Percentiles rank a stretch among this genome's conserved stretches.
These are phyloP conservation scores for Eucalyptus pauciflora DNA, from an alignment of 345 rosid species.

Conservation along the genomic window DNA sequence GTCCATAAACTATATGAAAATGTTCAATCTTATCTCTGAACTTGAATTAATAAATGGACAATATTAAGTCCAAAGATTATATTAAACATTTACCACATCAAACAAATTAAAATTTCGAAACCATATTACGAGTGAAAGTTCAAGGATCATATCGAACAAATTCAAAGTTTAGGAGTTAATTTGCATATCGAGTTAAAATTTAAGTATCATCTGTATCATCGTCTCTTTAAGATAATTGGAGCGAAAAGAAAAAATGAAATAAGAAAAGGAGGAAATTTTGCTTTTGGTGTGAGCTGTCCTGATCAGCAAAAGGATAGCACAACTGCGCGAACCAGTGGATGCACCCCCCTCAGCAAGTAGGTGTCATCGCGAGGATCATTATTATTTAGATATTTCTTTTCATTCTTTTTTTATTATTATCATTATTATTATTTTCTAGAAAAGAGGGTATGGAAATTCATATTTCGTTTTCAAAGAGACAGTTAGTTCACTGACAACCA, in stretches of 20 bases:
- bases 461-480: not conserved
- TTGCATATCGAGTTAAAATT: too few relatives aligned
- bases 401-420: not conserved
- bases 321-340: not conserved
- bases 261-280: not conserved
- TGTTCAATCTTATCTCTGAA: too few relatives aligned
- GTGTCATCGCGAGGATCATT: not conserved
- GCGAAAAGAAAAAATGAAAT: not conserved
- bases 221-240: too few relatives aligned
- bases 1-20: too few relatives aligned
- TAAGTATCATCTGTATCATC: too few relatives aligned
- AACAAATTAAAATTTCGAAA: too few relatives aligned
- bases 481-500: conserved; percentile 40
- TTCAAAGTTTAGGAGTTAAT: fast-evolving
- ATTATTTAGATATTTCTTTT: not conserved
- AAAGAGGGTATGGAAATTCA: not conserved
- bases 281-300: not conserved
- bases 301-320: not conserved
- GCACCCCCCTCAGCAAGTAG: not conserved
- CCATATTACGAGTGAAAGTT: too few relatives aligned
- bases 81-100: not conserved
- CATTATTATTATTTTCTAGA: not conserved
- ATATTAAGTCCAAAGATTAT: not conserved
- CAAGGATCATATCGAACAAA: fast-evolving
- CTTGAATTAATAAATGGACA: too few relatives aligned